Percentiles rank a stretch among this genome's conserved stretches.
Evolutionary conservation across 1,284 basidiomycete genomes (phyloP).

Genomic region (Anthracocystis setariae): DNA sequence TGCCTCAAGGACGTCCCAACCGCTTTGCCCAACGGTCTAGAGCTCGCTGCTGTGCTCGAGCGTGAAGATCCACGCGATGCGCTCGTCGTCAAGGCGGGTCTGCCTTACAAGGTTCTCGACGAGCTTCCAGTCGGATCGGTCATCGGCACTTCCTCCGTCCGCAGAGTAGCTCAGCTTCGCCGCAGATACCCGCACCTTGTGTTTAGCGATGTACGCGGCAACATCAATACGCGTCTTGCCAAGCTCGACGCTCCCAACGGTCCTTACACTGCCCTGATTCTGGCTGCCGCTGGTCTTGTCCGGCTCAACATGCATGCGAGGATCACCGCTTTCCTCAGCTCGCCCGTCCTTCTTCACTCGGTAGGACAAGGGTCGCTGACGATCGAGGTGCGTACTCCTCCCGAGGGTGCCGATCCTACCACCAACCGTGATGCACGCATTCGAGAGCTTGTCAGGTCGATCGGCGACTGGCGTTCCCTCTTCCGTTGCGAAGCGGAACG

Average conservation of each 20-base stretch:
- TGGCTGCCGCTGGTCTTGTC: constrained; percentile 92
- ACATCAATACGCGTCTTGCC: constrained; percentile 77
- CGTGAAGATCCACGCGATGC: constrained; percentile 90
- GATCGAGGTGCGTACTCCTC: constrained; percentile 80
- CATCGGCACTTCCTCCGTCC: constrained; percentile 92
- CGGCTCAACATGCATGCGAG: constrained; percentile 79
- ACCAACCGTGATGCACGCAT: constrained; percentile 62
- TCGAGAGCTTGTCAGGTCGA: constrained; percentile 53
- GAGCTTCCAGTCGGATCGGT: constrained; percentile 89
- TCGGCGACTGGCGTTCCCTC: constrained; percentile 64
- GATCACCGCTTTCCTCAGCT: constrained; percentile 79
- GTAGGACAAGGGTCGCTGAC: constrained; percentile 94
- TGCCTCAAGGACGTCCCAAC: constrained; percentile 95
- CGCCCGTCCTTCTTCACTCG: constrained; percentile 82
- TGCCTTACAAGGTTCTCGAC: constrained; percentile 77
- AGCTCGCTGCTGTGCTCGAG: constrained; percentile 84
- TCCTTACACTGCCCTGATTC: constrained; percentile 88
- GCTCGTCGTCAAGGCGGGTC: constrained; percentile 83
- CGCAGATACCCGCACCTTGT: constrained; percentile 80
- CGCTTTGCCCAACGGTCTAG: constrained; percentile 81
- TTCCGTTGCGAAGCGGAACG: constrained; percentile 74
- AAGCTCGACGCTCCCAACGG: constrained; percentile 88
- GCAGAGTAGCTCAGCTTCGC: constrained; percentile 89
- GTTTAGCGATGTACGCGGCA: constrained; percentile 80
- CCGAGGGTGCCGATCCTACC: constrained; percentile 38